Evolutionary conservation across 495 filamentous ascomycete species (phyloP), one percentile per base, ranked within the genome.

Genomic region (Penicillium egyptiacum): DNA sequence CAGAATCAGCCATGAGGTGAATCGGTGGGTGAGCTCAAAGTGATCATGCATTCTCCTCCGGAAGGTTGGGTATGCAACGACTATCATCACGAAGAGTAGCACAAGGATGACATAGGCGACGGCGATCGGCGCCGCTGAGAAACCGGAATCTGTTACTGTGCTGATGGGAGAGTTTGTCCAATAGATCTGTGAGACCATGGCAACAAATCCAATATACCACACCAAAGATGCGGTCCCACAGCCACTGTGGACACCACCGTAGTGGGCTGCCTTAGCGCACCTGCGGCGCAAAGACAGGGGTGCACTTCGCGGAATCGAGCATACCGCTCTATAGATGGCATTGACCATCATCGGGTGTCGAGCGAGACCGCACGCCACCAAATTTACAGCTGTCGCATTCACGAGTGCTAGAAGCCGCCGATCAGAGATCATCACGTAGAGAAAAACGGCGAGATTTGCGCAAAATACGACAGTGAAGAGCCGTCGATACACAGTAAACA

Each of bases 281-380:
- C 81, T 73, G 4, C 76, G 75, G 20, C 87, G 83, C 23, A 87
- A 66, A 26, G 73, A 75, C 20, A 88, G 73, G 0, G 87, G 87
- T 42, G 77, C 75, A 3, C 70, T 78, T 49, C 74, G 72, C 2
- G 86, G 81, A 53, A 85, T 64, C 14, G 68, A 77, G 48, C 72
- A 76, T 53, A 79, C 83, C 33, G 85, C 57, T 58, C 75, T 74
- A 62, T 86, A 90, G 16, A 88, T 74, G 14, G 76, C 61, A 63
- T 90, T 90, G 61, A 90, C 78, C 28, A 88, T 73, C 58, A 86
- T 79, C 55, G 89, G 86, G 60, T 88, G 85, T 8, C 87, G 82
- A 60, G 86, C 83, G 10, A 87, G 67, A 55, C 79, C 70, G 8
- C 74, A 66, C 3, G 67, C 64, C 2, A 68, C 61, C 43, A 81